A percentile compares a stretch with the other conserved stretches of the same genome.
phyloP scores from a whole-genome alignment of 345 rosid species.

The Boechera stricta region DNA sequence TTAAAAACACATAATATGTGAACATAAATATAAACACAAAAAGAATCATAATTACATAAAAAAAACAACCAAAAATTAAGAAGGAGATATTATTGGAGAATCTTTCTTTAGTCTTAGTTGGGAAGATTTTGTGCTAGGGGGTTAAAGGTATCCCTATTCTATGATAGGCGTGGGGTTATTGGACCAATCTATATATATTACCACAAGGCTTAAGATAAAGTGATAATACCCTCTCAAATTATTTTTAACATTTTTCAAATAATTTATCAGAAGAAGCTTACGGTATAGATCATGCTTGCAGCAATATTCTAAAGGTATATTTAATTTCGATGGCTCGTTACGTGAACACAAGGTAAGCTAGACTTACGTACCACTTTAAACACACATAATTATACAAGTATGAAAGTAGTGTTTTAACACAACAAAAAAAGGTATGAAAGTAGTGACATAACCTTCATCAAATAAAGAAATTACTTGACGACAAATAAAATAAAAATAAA shows the following conservation, averaged over 20 bases:
- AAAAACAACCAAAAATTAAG: neutral
- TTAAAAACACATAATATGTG: neutral
- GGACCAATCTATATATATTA: constrained; percentile 45
- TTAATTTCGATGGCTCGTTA: constrained; percentile 25
- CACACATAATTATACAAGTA: constrained; percentile 33
- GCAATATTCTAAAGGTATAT: constrained; percentile 1
- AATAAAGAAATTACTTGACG: neutral
- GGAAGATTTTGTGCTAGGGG: constrained; percentile 37
- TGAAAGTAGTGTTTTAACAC: constrained; percentile 14
- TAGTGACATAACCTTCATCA: constrained; percentile 17
- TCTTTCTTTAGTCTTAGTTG: constrained; percentile 41
- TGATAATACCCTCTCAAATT: constrained; percentile 25
- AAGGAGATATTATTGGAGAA: constrained; percentile 37
- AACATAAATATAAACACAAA: neutral
- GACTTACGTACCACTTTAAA: constrained; percentile 41
- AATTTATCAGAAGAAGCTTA: neutral
- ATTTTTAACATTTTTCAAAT: constrained; percentile 1
- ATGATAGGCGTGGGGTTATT: constrained; percentile 35
- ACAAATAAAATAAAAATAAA: neutral
- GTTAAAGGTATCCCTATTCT: constrained; percentile 43
- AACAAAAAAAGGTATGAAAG: constrained; percentile 4
- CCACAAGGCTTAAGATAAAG: constrained; percentile 33
- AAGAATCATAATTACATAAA: neutral
- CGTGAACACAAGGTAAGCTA: constrained; percentile 47
- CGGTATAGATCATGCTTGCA: constrained; percentile 15